phyloP scores from a whole-genome alignment of 495 filamentous ascomycete genomes.

The Xylaria nigripes region DNA sequence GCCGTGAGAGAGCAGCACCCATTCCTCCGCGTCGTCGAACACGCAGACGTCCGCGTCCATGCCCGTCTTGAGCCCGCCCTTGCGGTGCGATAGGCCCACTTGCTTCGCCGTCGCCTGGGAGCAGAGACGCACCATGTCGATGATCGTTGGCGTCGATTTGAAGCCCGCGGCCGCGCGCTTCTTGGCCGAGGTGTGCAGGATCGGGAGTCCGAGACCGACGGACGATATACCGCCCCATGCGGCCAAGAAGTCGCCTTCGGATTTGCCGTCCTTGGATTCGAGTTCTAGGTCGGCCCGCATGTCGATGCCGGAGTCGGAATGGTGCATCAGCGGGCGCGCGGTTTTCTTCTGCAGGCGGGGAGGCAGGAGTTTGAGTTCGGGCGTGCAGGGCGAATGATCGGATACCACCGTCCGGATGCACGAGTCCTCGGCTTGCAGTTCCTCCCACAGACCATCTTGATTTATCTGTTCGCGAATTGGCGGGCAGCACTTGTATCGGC shows the following conservation, averaged over 20 bases:
- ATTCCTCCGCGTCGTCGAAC: slow-evolving; percentile 77
- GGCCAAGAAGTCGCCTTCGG: slow-evolving; percentile 77
- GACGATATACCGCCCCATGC: slow-evolving; percentile 96
- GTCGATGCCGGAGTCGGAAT: slow-evolving; percentile 41
- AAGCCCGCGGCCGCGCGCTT: slow-evolving; percentile 44
- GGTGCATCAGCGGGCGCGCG: slow-evolving; percentile 30
- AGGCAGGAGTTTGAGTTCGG: slow-evolving; percentile 84
- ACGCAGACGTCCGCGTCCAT: slow-evolving; percentile 90
- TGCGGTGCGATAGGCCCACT: slow-evolving; percentile 74
- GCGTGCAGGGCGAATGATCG: slow-evolving; percentile 94
- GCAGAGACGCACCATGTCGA: slow-evolving; percentile 79
- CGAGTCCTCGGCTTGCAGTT: slow-evolving; percentile 59
- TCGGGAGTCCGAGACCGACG: slow-evolving; percentile 84
- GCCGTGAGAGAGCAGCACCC: slow-evolving; percentile 51
- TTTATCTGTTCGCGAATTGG: slow-evolving; percentile 81
- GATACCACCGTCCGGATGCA: slow-evolving; percentile 93
- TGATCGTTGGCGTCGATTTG: slow-evolving; percentile 40
- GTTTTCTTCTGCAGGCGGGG: slow-evolving; percentile 41
- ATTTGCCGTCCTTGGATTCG: neutral
- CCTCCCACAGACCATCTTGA: slow-evolving; percentile 82
- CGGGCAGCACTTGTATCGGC: slow-evolving; percentile 94
- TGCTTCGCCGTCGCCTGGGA: slow-evolving; percentile 81
- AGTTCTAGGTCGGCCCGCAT: slow-evolving; percentile 25
- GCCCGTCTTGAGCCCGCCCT: slow-evolving; percentile 75
- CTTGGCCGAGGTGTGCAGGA: slow-evolving; percentile 73